Base-by-base conservation (phyloP, 1,284 basidiomycete species). In the Xanthoconium separans region DNA sequence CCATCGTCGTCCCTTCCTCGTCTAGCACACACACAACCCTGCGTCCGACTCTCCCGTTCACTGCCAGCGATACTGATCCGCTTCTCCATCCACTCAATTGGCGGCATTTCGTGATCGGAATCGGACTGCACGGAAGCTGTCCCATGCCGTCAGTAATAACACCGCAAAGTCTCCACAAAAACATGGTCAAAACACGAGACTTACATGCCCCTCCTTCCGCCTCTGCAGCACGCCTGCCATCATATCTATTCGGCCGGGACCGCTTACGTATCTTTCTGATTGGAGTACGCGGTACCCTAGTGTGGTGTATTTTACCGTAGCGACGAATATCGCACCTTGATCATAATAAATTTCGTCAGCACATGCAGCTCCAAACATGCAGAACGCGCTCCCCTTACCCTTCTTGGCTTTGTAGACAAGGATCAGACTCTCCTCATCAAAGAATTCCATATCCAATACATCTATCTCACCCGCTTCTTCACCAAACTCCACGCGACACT, bases 21-120 rank as follows among this genome's bases (percentile, higher is more conserved):
- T 87, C 86, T 67, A 91, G 68, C 54, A 91, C 79, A 68, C 88
- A 89, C 16, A 82, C 87, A 50, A 90, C 83, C 65, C 87, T 77
- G 63, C 90, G 83, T 56, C 87, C 87, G 11, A 71, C 73, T 65
- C 84, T 76, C 55, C 89, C 89, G 66, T 92, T 92, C 65, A 89
- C 78, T 47, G 86, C 83, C 61, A 91, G 71, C 42, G 75, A 78
- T 54, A 83, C 81, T 29, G 69, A 69, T 57, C 81, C 84, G 60
- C 69, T 66, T 61, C 70, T 75, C 70, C 79, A 54, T 51, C 77
- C 77, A 61, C 71, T 70, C 70, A 91, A 69, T 65, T 72, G 74
- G 61, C 84, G 83, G 61, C 77, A 76, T 69, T 80, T 78, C 55
- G 74, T 78, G 70, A 90, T 80, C 73, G 78, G 75, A 65, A 78